Evolutionary conservation across 2,329 filamentous ascomycete genomes (phyloP).

Genomic region (Pyrenophora graminea): DNA sequence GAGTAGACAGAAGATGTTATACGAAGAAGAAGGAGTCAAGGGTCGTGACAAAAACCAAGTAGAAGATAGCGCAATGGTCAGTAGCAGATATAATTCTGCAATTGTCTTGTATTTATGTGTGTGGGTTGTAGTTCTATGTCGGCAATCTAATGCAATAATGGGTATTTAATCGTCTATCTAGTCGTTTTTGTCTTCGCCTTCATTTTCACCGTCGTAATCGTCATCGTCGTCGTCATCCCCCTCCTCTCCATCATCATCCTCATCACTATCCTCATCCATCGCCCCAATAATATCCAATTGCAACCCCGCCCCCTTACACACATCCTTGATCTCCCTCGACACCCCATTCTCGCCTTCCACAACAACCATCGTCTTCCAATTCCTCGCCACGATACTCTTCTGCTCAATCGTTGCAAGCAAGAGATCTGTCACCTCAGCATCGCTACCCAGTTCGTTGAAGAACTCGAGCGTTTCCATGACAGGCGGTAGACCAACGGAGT

Average conservation of each 20-base stretch:
- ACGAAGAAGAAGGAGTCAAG: neutral
- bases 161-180: neutral
- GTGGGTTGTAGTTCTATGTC: no score
- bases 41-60: slow-evolving; percentile 6
- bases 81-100: no score
- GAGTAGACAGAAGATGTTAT: no score
- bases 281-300: slow-evolving; percentile 57
- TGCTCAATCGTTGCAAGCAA: slow-evolving; percentile 33
- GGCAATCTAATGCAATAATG: neutral
- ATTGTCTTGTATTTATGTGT: no score
- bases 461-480: slow-evolving; percentile 36
- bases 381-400: slow-evolving; percentile 31
- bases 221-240: neutral
- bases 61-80: neutral
- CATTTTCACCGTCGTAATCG: neutral
- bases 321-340: slow-evolving; percentile 28
- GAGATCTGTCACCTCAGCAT: slow-evolving; percentile 37
- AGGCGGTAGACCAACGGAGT: slow-evolving; percentile 38
- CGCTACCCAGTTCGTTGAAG: slow-evolving; percentile 39
- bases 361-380: slow-evolving; percentile 31
- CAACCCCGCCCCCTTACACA: slow-evolving; percentile 26
- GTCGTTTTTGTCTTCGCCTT: neutral
- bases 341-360: slow-evolving; percentile 33
- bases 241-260: neutral
- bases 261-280: slow-evolving; percentile 15